Percentiles rank a stretch among this genome's conserved stretches.
phyloP scores from a whole-genome alignment of 169 alveolate genomes.

The Fabrea salina region DNA sequence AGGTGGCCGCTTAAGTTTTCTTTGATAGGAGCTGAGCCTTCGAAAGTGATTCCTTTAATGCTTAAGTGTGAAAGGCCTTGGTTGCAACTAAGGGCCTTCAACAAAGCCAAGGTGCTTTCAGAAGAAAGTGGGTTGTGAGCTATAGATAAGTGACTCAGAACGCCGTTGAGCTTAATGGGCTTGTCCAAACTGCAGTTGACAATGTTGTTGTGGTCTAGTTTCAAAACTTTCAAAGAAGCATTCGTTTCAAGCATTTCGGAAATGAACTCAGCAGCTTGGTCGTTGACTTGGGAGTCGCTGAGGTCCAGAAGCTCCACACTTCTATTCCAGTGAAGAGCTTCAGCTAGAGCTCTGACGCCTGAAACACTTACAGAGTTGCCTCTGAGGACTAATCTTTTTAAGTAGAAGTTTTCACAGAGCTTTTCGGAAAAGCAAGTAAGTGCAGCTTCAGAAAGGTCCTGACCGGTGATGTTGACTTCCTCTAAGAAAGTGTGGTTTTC shows the following conservation, averaged over 20 bases:
- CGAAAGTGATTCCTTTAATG: constrained; percentile 1
- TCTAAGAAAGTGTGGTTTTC: not conserved
- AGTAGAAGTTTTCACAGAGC: not conserved
- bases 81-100: constrained; percentile 9
- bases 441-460: not conserved
- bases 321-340: not conserved
- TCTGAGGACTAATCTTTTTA: not conserved
- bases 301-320: not conserved
- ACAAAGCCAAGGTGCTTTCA: not conserved
- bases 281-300: not conserved
- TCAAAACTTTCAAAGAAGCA: not conserved
- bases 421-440: not conserved
- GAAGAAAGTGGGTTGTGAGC: constrained; percentile 15
- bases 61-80: not conserved
- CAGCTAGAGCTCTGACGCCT: not conserved
- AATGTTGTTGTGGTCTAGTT: not conserved
- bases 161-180: not conserved
- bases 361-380: not conserved
- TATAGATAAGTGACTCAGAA: not conserved
- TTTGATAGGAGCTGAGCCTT: constrained; percentile 20
- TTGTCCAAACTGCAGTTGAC: not conserved
- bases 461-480: not conserved
- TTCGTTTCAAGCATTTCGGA: not conserved
- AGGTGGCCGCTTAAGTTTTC: constrained; percentile 21
- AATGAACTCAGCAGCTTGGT: not conserved